Evolutionary conservation across 805 yeast species (phyloP), one percentile per base, ranked within the genome.

Genomic region (Teunomyces cretensis): DNA sequence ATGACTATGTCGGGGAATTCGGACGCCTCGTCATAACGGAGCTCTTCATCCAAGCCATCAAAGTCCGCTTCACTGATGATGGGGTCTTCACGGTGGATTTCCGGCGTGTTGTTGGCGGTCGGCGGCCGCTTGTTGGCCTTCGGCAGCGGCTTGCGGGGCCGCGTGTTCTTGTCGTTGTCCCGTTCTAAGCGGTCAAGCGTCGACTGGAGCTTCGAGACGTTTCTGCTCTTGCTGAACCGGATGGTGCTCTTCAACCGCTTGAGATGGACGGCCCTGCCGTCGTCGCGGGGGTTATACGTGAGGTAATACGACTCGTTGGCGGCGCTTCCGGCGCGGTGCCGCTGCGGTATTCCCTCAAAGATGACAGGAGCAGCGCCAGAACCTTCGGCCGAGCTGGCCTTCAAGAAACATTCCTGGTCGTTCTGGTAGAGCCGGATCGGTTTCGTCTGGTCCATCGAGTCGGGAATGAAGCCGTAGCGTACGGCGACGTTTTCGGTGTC

Each of bases 401-500:
- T 61, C 27, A 71, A 45, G 14, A 70, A 49, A 37, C 70, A 57
- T 39, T 64, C 62, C 37, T 62, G 64, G 42, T 62, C 63, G 43
- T 58, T 60, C 42, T 68, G 70, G 52, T 66, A 70, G 39, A 72
- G 54, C 15, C 52, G 59, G 31, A 70, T 49, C 4, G 67, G 65
- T 41, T 58, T 56, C 2, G 58, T 37, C 44, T 67, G 67, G 47
- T 70, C 74, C 70, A 71, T 61, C 22, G 72, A 60, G 41, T 67
- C 72, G 4, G 75, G 74, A 8, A 68, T 60, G 45, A 67, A 63
- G 15, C 75, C 75, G 47, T 72, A 72, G 24, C 76, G 58, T 22
- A 72, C 54, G 16, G 68, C 72, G 11, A 63, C 40, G 30, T 51
- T 51, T 17, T 51, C 50, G n/a, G 47, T 38, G 11, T 46, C 46